Evolutionary conservation across 2,329 filamentous ascomycete genomes (phyloP), one percentile per base, ranked within the genome.

Genomic region (Verticillium zaregamsianum): DNA sequence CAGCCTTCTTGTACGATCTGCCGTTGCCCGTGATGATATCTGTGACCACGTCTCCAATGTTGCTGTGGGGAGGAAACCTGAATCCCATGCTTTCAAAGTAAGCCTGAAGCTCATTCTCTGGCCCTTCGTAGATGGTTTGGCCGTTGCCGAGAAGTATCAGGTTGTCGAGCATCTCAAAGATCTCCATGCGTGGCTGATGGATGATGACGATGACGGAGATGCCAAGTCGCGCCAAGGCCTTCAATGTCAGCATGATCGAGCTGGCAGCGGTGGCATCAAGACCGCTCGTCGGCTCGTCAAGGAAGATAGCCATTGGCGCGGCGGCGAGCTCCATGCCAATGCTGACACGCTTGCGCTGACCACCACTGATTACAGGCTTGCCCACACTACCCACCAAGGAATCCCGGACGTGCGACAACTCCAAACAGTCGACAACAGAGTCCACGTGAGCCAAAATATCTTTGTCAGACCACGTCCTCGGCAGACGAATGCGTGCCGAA

Each of bases 11-110:
- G 71, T 86, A 86, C 14, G 74, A 68, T 15, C 77, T 73, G 0
- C 84, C 83, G 64, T 86, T 82, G 3, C 84, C 84, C 0, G 83
- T 84, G 66, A 87, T 82, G 65, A 87, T 86, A 59, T 88, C 85
- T n/a, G 85, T 85, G 28, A 87, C 77, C 1, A 83, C 75, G 64
- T 88, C 86, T 9, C 82, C 85, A 6, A 78, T 79, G 65, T 88
- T 88, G 55, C 75, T 76, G 61, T 81, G 75, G 17, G 70, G 63
- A 0, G 79, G 79, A 62, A 87, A 84, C 0, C 70, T 66, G 69
- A 82, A 87, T 2, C 85, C 84, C 14, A 82, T 70, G 37, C 73
- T 67, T 66, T 84, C 77, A 61, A 87, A 86, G 68, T 84, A 86
- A 2, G 66, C 61, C 58, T 77, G 76, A 1, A 80, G 79, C 1